These are phyloP conservation scores for Moesziomyces antarcticus DNA, from an alignment of 1,284 basidiomycete species.

Conservation along the genomic window DNA sequence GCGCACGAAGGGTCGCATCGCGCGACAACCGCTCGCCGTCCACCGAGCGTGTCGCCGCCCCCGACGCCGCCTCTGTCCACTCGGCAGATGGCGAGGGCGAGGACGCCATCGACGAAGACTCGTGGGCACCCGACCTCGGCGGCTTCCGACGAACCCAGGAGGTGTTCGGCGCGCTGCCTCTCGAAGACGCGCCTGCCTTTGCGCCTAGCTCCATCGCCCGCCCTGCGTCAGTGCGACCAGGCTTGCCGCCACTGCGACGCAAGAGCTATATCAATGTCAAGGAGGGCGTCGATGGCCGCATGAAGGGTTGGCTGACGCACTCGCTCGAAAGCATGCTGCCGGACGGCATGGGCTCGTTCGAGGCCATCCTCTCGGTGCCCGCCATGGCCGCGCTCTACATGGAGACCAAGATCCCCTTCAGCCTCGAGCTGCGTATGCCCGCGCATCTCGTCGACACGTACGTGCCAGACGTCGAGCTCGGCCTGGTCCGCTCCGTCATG, in stretches of 20 bases:
- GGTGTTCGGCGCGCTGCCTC: slow-evolving; percentile 41
- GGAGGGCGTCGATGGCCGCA: slow-evolving; percentile 47
- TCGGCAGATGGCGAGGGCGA: slow-evolving; percentile 24
- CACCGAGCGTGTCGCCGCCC: slow-evolving; percentile 8
- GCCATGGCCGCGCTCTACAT: slow-evolving; percentile 51
- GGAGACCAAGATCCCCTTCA: slow-evolving; percentile 53
- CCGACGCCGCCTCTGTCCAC: slow-evolving; percentile 13
- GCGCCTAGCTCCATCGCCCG: slow-evolving; percentile 16
- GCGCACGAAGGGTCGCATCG: slow-evolving; percentile 24
- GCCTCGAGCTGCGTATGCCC: slow-evolving; percentile 45
- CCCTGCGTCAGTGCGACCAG: slow-evolving; percentile 15
- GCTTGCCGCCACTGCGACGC: slow-evolving; percentile 20
- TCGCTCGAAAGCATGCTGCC: slow-evolving; percentile 35
- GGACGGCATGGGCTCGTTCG: slow-evolving; percentile 23
- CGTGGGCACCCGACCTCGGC: slow-evolving; percentile 42
- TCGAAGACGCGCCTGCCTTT: slow-evolving; percentile 16
- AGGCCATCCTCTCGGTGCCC: slow-evolving; percentile 47
- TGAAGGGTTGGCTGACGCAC: slow-evolving; percentile 52
- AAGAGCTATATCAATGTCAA: slow-evolving; percentile 53
- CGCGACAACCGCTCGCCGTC: slow-evolving; percentile 17
- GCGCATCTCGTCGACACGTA: slow-evolving; percentile 20
- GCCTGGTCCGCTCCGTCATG: slow-evolving; percentile 44
- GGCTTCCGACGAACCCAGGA: slow-evolving; percentile 42
- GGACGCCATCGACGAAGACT: slow-evolving; percentile 38
- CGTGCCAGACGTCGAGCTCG: slow-evolving; percentile 33